Evolutionary conservation across 1,284 basidiomycete species (phyloP).

Genomic region (Trametes versicolor): DNA sequence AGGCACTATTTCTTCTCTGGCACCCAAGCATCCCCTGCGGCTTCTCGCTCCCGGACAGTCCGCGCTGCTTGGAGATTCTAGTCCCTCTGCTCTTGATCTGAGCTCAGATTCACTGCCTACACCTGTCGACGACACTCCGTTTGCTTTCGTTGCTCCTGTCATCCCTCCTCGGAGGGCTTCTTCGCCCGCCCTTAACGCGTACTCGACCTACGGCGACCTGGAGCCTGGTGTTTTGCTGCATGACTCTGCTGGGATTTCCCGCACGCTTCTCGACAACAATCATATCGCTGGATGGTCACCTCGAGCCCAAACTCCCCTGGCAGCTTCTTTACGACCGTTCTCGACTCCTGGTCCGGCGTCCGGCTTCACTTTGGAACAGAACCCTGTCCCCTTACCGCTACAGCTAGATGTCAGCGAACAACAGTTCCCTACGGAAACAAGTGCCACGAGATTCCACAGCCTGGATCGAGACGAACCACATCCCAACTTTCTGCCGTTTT

Average conservation of each 20-base stretch:
- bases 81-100: constrained; percentile 8
- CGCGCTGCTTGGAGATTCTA: constrained; percentile 1
- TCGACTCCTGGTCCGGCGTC: constrained; percentile 21
- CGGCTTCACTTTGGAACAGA: neutral
- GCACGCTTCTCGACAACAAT: neutral
- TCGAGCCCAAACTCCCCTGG: neutral
- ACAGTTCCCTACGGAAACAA: neutral
- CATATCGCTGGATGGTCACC: too few species aligned
- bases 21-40: constrained; percentile 55
- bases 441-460: neutral
- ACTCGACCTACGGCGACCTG: neutral
- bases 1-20: constrained; percentile 52
- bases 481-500: constrained; percentile 43
- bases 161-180: neutral
- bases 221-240: neutral
- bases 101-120: constrained; percentile 7
- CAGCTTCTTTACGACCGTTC: constrained; percentile 8
- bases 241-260: neutral
- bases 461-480: neutral
- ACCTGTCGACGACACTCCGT: constrained; percentile 12
- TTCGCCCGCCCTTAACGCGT: neutral
- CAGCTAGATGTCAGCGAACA: neutral
- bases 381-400: neutral
- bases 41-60: constrained; percentile 44
- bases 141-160: constrained; percentile 8